Evolutionary conservation across 768 basidiomycete genomes (phyloP), one percentile per base, ranked within the genome.

Genomic region (Porpolomopsis calyptriformis): DNA sequence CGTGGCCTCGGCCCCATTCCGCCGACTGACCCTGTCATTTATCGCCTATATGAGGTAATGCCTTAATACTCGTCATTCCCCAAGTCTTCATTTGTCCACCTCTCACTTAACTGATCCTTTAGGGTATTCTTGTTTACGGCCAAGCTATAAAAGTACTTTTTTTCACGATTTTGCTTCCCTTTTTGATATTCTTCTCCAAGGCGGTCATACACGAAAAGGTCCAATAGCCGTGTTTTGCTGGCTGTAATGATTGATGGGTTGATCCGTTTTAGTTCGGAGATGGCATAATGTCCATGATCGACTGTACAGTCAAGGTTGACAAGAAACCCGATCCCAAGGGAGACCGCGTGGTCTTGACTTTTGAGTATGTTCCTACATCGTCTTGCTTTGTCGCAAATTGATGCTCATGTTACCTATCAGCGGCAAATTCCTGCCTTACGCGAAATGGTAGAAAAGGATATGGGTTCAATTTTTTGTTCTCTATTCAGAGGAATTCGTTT

Each of bases 211-310:
- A 87, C 54, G 85, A 88, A 63, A 84, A 84, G 72, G 77, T 78
- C 12, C 24, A 45, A 40, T 33, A 22, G 3, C 11, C 12, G 14
- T 26, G 18, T 22, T 1, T 27, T 35, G 22, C 37, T 19, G 8
- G 37, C 12, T 10, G 22, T 38, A 16, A 27, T 47, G 2, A 38
- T n/a, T 22, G 16, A 39, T 14, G 16, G 24, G 9, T 51, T 26
- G n/a, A n/a, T n/a, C n/a, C 22, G 16, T 19, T 48, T 2, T 52
- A 85, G 82, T 88, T 87, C 51, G 86, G 86, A 4, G 86, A 89
- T 55, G 85, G 86, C 4, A 88, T 89, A 49, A 87, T 88, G 84
- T 84, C 82, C 16, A 85, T 88, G 82, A 86, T 88, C 47, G 85
- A 89, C 59, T 88, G 85, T 62, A 79, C 75, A 53, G 71, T 88